Evolutionary conservation across 2,329 filamentous ascomycete genomes (phyloP).

Genomic region (Orbilia javanica): DNA sequence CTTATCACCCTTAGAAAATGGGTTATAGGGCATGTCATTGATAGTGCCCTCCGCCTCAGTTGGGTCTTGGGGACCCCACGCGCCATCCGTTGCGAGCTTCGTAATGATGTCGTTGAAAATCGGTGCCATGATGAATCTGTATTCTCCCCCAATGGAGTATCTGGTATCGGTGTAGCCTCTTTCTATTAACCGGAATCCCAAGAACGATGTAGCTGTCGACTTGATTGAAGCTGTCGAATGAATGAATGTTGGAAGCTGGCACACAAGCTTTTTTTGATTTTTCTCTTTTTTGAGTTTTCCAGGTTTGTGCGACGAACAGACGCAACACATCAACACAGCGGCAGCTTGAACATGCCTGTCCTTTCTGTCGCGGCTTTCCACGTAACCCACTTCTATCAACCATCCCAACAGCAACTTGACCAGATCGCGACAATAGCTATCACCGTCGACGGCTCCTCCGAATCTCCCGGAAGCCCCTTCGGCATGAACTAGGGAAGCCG

Average conservation of each 20-base stretch:
- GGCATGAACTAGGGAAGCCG: constrained; percentile 37
- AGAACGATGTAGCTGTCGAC: constrained; percentile 20
- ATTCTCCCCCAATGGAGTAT: background rate
- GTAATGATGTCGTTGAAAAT: constrained; percentile 53
- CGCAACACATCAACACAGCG: constrained; percentile 58
- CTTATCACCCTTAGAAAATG: constrained; percentile 99
- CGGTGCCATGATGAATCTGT: constrained; percentile 35
- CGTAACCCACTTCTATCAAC: constrained; percentile 58
- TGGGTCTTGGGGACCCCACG: constrained; percentile 86
- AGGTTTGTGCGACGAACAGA: constrained; percentile 56
- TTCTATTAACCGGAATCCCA: constrained; percentile 8
- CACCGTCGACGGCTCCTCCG: background rate
- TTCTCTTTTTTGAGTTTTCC: constrained; percentile 24
- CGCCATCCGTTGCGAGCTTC: constrained; percentile 63
- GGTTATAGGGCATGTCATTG: constrained; percentile 95
- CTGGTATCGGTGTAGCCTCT: constrained; percentile 6
- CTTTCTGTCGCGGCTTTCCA: constrained; percentile 56
- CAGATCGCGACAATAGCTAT: constrained; percentile 24
- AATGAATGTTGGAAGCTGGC: constrained; percentile 39
- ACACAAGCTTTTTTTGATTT: constrained; percentile 45
- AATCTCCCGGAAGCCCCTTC: constrained; percentile 18
- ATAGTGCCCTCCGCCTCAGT: constrained; percentile 80
- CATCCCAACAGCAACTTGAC: constrained; percentile 25
- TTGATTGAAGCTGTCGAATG: constrained; percentile 13
- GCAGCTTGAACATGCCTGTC: background rate